phyloP scores from a whole-genome alignment of 345 rosid species.

The Salix suchowensis region DNA sequence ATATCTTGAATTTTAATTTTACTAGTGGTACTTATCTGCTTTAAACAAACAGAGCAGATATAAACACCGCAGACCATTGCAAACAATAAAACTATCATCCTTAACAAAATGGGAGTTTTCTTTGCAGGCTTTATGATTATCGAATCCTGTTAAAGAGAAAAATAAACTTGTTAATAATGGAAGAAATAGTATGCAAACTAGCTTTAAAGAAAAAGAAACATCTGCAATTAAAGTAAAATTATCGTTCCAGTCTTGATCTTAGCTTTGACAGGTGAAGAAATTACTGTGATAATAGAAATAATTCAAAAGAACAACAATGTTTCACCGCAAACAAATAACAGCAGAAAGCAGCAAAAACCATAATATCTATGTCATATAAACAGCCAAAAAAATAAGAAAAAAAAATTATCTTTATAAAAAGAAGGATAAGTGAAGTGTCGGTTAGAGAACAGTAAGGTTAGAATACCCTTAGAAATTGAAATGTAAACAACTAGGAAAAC shows the following conservation, averaged over 20 bases:
- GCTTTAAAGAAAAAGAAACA: background rate
- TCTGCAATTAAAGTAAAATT: constrained; percentile 13
- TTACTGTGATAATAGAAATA: background rate
- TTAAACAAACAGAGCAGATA: constrained; percentile 57
- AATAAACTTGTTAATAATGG: constrained; percentile 1
- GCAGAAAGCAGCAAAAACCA: background rate
- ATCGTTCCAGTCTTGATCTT: background rate
- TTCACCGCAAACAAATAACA: background rate
- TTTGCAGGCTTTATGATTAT: constrained; percentile 59
- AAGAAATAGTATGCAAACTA: background rate
- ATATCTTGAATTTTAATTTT: constrained; percentile 34
- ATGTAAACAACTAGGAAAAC: background rate
- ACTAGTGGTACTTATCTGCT: constrained; percentile 47
- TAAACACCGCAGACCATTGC: constrained; percentile 69
- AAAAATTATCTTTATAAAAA: background rate
- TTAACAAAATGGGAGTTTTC: constrained; percentile 66
- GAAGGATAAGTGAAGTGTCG: background rate
- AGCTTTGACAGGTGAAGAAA: background rate
- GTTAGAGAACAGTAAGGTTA: background rate
- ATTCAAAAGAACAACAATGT: background rate
- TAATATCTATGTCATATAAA: background rate
- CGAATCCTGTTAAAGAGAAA: constrained; percentile 45
- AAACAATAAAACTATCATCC: constrained; percentile 65
- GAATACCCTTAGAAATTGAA: background rate
- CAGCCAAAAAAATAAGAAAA: background rate